Conservation (phyloP, 768 basidiomycete species). For the Boletus pseudo-olivaceus region DNA sequence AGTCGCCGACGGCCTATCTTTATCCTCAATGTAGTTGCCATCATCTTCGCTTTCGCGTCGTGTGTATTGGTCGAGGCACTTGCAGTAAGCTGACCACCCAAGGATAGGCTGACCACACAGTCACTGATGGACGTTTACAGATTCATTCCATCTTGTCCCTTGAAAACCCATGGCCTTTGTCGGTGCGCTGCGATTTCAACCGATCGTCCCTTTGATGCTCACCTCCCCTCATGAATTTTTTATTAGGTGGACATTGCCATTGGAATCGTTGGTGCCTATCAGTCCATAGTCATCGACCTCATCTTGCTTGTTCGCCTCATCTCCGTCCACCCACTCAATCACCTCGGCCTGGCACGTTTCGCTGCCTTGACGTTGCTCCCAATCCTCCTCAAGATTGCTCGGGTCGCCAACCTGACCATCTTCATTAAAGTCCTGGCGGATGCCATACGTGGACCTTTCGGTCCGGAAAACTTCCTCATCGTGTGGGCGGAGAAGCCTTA, state of each 20-base stretch:
- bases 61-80: conserved; percentile 20
- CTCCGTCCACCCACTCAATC: conserved; percentile 23
- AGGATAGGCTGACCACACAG: not conserved
- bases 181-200: conserved; percentile 6
- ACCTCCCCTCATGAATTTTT: not conserved
- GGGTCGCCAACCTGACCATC: conserved; percentile 25
- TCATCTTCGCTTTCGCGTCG: conserved; percentile 20
- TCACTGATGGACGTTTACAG: conserved; percentile 12
- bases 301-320: conserved; percentile 28
- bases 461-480: conserved; percentile 6
- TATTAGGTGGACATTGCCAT: conserved; percentile 25
- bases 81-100: conserved; percentile 11
- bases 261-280: conserved; percentile 28
- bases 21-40: conserved; percentile 24
- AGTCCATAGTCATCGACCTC: conserved; percentile 29
- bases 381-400: conserved; percentile 27
- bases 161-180: conserved; percentile 17
- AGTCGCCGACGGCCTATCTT: conserved; percentile 28
- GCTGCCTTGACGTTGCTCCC: conserved; percentile 20
- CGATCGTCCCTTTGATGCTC: not conserved
- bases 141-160: conserved; percentile 28
- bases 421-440: conserved; percentile 25
- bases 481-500: conserved; percentile 26
- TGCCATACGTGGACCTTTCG: conserved; percentile 20
- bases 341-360: conserved; percentile 17